Percentiles rank a stretch among this genome's conserved stretches.
phyloP scores from a whole-genome alignment of 345 rosid species.

The Heritiera littoralis region DNA sequence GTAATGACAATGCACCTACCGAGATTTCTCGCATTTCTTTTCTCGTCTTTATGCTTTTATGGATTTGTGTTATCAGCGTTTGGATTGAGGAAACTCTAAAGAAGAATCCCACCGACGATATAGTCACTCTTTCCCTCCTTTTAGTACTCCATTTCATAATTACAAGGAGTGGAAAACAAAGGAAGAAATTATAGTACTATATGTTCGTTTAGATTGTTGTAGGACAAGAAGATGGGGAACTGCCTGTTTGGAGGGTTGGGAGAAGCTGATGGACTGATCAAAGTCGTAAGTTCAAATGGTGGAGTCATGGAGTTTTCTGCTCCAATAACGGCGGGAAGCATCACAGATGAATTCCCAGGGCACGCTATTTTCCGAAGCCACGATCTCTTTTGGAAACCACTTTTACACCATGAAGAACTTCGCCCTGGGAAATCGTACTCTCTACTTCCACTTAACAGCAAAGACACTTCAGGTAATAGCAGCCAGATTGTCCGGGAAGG shows the following conservation, averaged over 20 bases:
- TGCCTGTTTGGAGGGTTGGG: conserved; percentile 77
- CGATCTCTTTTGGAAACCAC: conserved; percentile 55
- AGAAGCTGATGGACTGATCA: conserved; percentile 40
- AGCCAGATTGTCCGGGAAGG: conserved; percentile 45
- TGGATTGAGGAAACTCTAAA: conserved; percentile 7
- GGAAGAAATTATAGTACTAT: neutral
- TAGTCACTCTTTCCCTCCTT: conserved; percentile 17
- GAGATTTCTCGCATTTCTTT: neutral
- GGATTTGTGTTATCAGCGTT: conserved; percentile 8
- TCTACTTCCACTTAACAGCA: conserved; percentile 43
- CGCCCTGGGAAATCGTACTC: conserved; percentile 56
- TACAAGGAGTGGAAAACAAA: neutral
- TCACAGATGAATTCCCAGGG: conserved; percentile 57
- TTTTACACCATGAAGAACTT: conserved; percentile 50
- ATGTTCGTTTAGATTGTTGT: neutral
- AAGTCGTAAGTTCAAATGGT: conserved; percentile 56
- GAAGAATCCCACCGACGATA: conserved; percentile 48
- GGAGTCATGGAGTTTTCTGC: conserved; percentile 60
- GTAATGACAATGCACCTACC: neutral
- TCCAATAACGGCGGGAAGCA: conserved; percentile 57
- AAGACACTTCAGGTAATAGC: neutral
- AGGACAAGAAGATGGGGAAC: conserved; percentile 55
- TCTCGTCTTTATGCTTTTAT: conserved; percentile 8
- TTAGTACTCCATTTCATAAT: conserved; percentile 11
- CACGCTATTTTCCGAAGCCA: conserved; percentile 57